These are phyloP conservation scores for Ensete ventricosum DNA, from an alignment of 176 grass and related monocot species.

Conservation along the genomic window DNA sequence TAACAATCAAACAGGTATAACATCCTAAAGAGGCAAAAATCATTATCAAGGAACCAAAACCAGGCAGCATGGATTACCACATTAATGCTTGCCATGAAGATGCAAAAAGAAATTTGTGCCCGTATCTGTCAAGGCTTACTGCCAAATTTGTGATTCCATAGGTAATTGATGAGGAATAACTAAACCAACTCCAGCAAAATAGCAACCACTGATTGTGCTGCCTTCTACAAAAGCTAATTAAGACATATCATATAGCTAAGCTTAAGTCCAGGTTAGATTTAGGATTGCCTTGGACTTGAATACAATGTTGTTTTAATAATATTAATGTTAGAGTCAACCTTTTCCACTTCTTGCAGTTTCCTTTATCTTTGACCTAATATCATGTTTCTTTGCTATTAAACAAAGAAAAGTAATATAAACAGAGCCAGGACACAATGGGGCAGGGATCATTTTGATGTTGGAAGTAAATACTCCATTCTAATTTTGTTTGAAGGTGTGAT, in stretches of 20 bases:
- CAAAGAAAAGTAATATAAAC: neutral
- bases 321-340: neutral
- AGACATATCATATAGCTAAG: neutral
- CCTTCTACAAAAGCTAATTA: neutral
- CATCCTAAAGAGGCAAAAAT: too few relatives aligned
- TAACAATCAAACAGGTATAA: too few relatives aligned
- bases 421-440: neutral
- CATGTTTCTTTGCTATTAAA: neutral
- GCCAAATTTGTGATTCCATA: neutral
- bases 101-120: neutral
- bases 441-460: neutral
- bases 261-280: neutral
- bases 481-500: too few relatives aligned
- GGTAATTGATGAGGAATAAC: neutral
- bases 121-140: too few relatives aligned
- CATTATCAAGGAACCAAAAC: neutral
- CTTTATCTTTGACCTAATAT: neutral
- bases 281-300: neutral
- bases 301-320: neutral
- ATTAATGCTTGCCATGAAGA: neutral
- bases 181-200: too few relatives aligned
- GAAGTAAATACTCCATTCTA: too few relatives aligned
- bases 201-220: too few relatives aligned
- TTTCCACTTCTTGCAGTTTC: neutral
- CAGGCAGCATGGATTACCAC: neutral